phyloP scores from a whole-genome alignment of 2,329 filamentous ascomycete genomes.

The Torrubiella hemipterigena region DNA sequence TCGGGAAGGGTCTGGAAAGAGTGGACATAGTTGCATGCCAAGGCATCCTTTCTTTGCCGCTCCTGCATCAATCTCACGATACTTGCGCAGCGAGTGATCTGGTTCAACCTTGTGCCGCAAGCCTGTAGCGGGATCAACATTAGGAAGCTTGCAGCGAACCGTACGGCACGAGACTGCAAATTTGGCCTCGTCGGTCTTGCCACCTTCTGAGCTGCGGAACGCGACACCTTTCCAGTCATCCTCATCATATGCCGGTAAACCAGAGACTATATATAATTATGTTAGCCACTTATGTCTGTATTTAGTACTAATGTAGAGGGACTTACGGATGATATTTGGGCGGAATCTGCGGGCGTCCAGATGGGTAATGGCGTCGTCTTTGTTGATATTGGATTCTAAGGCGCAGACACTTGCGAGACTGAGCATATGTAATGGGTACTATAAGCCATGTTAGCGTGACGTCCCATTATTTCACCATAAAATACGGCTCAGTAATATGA shows the following conservation, averaged over 20 bases:
- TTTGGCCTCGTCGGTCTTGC: constrained; percentile 11
- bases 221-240: constrained; percentile 55
- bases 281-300: neutral
- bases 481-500: neutral
- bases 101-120: constrained; percentile 42
- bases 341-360: constrained; percentile 56
- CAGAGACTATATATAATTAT: constrained; percentile 34
- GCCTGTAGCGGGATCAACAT: constrained; percentile 53
- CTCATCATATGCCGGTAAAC: constrained; percentile 53
- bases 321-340: constrained; percentile 56
- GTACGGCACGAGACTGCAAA: constrained; percentile 54
- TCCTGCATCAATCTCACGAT: constrained; percentile 48
- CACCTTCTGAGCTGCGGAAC: constrained; percentile 34
- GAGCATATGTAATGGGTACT: constrained; percentile 61
- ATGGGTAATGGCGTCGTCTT: constrained; percentile 31
- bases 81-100: constrained; percentile 43
- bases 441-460: neutral
- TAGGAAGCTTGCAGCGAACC: constrained; percentile 59
- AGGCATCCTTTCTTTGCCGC: constrained; percentile 44
- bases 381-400: constrained; percentile 43
- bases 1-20: constrained; percentile 32
- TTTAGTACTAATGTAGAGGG: neutral
- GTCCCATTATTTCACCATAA: neutral
- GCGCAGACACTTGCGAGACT: constrained; percentile 52
- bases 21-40: constrained; percentile 54